Conservation (phyloP, 78 protist genomes). For the Salpingoeca rosetta region DNA sequence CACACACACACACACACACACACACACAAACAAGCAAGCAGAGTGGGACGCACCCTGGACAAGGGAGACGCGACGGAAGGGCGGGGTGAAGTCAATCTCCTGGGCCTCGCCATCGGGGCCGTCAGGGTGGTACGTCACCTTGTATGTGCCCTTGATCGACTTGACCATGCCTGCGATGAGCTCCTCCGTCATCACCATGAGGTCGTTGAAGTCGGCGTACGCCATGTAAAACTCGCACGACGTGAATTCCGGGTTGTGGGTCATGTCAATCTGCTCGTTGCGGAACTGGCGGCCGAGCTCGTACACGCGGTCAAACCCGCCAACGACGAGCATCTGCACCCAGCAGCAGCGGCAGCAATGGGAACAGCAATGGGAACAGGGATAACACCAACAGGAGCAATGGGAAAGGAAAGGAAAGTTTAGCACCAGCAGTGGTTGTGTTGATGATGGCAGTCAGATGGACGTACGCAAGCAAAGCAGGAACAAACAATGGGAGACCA, state of each 20-base stretch:
- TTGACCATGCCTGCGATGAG: slow-evolving; percentile 56
- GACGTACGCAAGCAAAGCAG: too few species aligned
- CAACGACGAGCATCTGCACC: slow-evolving; percentile 80
- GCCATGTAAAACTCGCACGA: slow-evolving; percentile 99
- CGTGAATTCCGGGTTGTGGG: slow-evolving; percentile 99
- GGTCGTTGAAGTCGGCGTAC: slow-evolving; percentile 97
- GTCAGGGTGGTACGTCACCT: slow-evolving; percentile 25
- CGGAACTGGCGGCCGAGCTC: slow-evolving; percentile 99
- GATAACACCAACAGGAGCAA: neutral
- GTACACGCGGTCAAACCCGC: slow-evolving; percentile 98
- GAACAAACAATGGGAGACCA: too few species aligned
- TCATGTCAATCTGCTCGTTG: slow-evolving; percentile 97
- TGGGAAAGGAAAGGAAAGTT: too few species aligned
- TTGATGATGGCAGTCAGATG: too few species aligned
- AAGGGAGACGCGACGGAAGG: slow-evolving; percentile 86
- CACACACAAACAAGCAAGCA: neutral
- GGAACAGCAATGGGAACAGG: neutral
- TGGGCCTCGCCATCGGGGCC: slow-evolving; percentile 17
- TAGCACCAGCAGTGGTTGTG: too few species aligned
- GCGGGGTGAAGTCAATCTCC: slow-evolving; percentile 94
- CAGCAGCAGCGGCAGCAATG: neutral
- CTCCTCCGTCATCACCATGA: slow-evolving; percentile 88
- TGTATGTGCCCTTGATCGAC: slow-evolving; percentile 43
- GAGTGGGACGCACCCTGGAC: slow-evolving; percentile 36
- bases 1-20: neutral